Conservation (phyloP, 2,329 filamentous ascomycete genomes). For the Gaeumannomyces sp. region DNA sequence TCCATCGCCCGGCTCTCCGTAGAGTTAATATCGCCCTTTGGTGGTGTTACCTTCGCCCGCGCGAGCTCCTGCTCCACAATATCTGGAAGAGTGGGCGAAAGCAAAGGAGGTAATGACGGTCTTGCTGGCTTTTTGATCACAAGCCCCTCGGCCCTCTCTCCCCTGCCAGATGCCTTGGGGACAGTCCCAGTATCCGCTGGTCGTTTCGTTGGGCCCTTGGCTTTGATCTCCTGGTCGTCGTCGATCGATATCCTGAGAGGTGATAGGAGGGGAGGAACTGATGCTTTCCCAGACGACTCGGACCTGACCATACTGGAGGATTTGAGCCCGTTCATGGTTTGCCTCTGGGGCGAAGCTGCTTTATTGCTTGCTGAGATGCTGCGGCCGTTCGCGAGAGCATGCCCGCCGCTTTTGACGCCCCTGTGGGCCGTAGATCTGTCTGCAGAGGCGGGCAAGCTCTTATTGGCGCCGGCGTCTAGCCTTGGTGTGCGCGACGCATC, state of each 20-base stretch:
- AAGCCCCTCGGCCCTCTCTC: constrained; percentile 22
- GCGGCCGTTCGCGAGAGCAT: constrained; percentile 6
- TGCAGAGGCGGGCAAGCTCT: neutral
- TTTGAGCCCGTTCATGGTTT: constrained; percentile 32
- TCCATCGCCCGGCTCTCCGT: constrained; percentile 22
- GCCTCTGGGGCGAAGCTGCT: constrained; percentile 13
- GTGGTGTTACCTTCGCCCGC: constrained; percentile 26
- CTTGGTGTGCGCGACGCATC: constrained; percentile 5
- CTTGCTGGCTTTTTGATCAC: constrained; percentile 31
- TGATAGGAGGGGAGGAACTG: constrained; percentile 47
- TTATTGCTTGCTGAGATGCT: neutral
- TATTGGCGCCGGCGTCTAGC: neutral
- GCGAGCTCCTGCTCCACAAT: constrained; percentile 42
- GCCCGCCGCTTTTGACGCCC: neutral
- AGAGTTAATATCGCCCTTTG: constrained; percentile 19
- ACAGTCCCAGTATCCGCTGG: constrained; percentile 27
- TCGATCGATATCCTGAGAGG: constrained; percentile 43
- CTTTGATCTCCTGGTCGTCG: constrained; percentile 25
- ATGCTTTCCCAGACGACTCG: constrained; percentile 31
- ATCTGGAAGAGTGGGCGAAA: constrained; percentile 51
- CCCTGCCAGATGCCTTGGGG: constrained; percentile 19
- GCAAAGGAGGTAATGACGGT: constrained; percentile 35
- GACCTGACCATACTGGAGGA: constrained; percentile 12
- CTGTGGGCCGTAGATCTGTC: neutral
- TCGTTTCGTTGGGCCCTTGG: constrained; percentile 21